Base-by-base conservation (phyloP, 164 flowering plant genomes). In the Stephania yunnanensis region DNA sequence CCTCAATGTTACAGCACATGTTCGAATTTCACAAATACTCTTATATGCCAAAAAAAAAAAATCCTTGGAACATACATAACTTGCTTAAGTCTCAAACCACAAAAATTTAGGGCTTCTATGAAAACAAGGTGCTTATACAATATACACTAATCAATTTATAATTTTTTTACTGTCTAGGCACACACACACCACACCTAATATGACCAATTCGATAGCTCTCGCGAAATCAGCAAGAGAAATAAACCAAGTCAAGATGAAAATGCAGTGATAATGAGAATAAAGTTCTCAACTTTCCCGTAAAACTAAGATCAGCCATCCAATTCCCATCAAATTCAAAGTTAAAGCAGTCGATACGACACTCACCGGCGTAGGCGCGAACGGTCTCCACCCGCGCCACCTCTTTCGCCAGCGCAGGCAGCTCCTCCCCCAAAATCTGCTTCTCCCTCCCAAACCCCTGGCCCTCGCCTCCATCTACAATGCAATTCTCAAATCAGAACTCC, bases 351-450 rank as follows among this genome's bases (percentile, higher is more conserved):
- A 58, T 9, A 45, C 1, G n/a, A 44, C 30, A 79, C 84, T 81
- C 68, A 91, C 99, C 98, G 19, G 98, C 98, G 76, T 96, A 96
- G 19, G 79, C 78, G 73, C 98, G 87, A 73, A 92, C 97, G 10
- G 91, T 81, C 86, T 94, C 97, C 65, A 96, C 92, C 76, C 93
- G 84, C 1, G 97, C 93, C 81, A 96, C 99, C 85, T 96, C 97
- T 84, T 90, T 92, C 0, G 98, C 97, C 77, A 96, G 79, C 2
- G 90, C 84, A 7, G 92, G 92, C 80, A 96, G 75, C 83, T 96
- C 97, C 82, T 94, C 85, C 69, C 87, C 94, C 82, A 87, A 73
- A 29, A 86, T 78, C 78, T 75, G 80, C 71, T 82, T 83, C 76
- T 75, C 72, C 67, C 76, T 80, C 73, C 82, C 84, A 69, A 50